Evolutionary conservation across 805 yeast genomes (phyloP), one percentile per base, ranked within the genome.

Genomic region (Lipomyces kockii): DNA sequence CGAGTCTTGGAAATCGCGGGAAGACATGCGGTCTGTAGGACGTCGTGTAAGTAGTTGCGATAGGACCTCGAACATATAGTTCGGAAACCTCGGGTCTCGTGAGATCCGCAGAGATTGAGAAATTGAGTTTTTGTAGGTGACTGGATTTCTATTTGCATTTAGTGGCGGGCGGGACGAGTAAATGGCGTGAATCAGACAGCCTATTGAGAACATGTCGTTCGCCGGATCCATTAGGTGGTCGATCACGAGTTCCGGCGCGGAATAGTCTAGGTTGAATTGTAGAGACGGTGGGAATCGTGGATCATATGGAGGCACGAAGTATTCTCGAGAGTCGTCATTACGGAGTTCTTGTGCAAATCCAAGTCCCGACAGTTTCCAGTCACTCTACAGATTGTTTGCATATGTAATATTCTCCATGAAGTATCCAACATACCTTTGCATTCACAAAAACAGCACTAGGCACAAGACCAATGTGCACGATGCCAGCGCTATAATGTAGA

Each of bases 321-420:
- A 90, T 64, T 87, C 91, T 3, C 83, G 83, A 12, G 85, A 74
- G 17, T 83, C 85, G 53, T 78, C 80, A 54, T 83, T 69, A 32
- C 64, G 55, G 27, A 62, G 29, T 17, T 56, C 77, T 72, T 81
- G 90, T 74, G 81, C 85, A 60, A 85, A 79, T 61, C 85, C 88
- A 67, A 95, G 83, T 0, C 98, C 98, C 6, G 90, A 84, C 1
- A 95, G 76, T 77, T 94, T 95, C 98, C 99, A 95, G 78, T 95
- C 98, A 3, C 96, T 93, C 71, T 87, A 89, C 52, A 17, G 27
- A 34, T 46, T 43, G 22, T 22, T 51, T 11, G 52, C 35, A 25
- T 37, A 32, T 17, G 6, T 22, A 17, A 27, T 27, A 8, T 32
- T 22, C 22, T 29, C 29, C 17, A 20, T n/a, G 17, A 22, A 11